Conservation (phyloP, 441 rosid species). For the Melastoma candidum region DNA sequence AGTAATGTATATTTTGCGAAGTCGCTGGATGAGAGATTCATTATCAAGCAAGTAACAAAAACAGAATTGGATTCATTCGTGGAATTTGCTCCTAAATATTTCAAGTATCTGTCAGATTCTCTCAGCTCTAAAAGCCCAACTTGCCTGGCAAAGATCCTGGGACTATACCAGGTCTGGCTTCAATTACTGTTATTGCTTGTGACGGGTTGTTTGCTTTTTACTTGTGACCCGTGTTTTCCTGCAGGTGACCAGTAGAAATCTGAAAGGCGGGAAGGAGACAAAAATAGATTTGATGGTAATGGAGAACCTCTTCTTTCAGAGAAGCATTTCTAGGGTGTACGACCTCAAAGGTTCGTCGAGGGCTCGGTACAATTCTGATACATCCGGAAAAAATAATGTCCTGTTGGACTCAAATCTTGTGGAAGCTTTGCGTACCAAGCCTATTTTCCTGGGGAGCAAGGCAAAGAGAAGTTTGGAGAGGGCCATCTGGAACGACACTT, state of each 20-base stretch:
- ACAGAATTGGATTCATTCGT: constrained; percentile 82
- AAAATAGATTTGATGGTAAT: constrained; percentile 93
- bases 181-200: background rate
- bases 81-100: constrained; percentile 77
- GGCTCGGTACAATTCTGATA: constrained; percentile 72
- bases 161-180: constrained; percentile 80
- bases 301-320: constrained; percentile 85
- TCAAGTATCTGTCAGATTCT: constrained; percentile 61
- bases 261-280: constrained; percentile 74
- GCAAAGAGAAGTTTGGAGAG: constrained; percentile 85
- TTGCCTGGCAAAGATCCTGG: constrained; percentile 92
- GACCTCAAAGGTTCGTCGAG: constrained; percentile 87
- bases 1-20: constrained; percentile 91
- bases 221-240: constrained; percentile 10
- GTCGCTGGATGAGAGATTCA: constrained; percentile 88
- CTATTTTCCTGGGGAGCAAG: constrained; percentile 87
- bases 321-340: constrained; percentile 61
- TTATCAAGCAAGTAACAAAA: constrained; percentile 78
- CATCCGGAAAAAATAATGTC: constrained; percentile 62
- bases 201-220: background rate
- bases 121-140: constrained; percentile 76
- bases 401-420: constrained; percentile 74
- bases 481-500: constrained; percentile 91
- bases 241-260: constrained; percentile 68
- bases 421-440: constrained; percentile 69